phyloP scores from a whole-genome alignment of 257 asterid species.

The Pogostemon cablin region DNA sequence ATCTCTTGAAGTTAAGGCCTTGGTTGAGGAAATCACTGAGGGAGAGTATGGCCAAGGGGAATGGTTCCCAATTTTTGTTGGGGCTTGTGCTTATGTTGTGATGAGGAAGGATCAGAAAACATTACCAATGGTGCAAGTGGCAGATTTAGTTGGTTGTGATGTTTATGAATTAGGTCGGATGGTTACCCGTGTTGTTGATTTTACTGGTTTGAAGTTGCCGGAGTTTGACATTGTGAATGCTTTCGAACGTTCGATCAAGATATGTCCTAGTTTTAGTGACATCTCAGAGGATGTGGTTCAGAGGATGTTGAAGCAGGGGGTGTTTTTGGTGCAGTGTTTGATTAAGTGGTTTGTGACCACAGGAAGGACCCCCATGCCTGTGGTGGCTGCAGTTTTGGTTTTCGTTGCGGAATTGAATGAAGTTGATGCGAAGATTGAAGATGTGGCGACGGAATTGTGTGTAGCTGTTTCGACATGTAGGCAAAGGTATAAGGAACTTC shows the following conservation, averaged over 20 bases:
- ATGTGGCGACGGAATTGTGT: constrained; percentile 54
- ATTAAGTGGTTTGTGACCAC: constrained; percentile 87
- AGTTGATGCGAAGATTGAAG: constrained; percentile 54
- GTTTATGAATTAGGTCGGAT: constrained; percentile 64
- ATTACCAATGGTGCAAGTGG: constrained; percentile 57
- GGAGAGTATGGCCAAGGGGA: constrained; percentile 72
- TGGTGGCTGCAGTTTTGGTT: constrained; percentile 78
- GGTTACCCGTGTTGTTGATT: constrained; percentile 65
- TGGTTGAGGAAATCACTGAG: constrained; percentile 57
- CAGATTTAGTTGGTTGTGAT: constrained; percentile 60
- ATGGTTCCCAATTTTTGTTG: constrained; percentile 68
- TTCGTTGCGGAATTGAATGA: constrained; percentile 66
- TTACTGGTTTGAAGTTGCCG: constrained; percentile 60
- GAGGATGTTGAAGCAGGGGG: constrained; percentile 74
- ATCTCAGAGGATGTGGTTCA: constrained; percentile 44
- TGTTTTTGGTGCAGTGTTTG: constrained; percentile 79
- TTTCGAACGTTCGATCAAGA: constrained; percentile 46
- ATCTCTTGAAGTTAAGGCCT: constrained; percentile 44
- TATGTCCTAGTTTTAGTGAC: constrained; percentile 38
- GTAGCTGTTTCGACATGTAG: constrained; percentile 62
- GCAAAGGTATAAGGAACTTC: constrained; percentile 71
- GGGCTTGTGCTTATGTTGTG: constrained; percentile 76
- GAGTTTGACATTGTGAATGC: constrained; percentile 65
- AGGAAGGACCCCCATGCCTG: constrained; percentile 78
- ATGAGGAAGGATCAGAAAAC: constrained; percentile 58